Evolutionary conservation across 2,329 filamentous ascomycete species (phyloP), one percentile per base, ranked within the genome.

Genomic region (Dryadomyces quercus-mongolicae): DNA sequence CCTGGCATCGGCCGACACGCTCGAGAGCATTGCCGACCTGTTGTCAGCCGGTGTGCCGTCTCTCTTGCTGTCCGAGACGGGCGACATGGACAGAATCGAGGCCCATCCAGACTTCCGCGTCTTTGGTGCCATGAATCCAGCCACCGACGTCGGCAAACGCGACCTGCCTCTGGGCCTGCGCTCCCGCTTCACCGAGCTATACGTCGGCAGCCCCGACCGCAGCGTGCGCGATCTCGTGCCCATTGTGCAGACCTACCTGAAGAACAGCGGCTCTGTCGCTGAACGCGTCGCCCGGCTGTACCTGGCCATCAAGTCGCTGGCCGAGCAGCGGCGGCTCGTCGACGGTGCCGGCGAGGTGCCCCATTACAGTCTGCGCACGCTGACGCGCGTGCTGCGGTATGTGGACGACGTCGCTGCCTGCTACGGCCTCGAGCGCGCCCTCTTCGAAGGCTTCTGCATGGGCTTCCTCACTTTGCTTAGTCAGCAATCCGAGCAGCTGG

Each of bases 61-160:
- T 0, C 83, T 98, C 48, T 72, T 98, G 5, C 77, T 99, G 8
- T 91, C 91, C 0, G 93, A 99, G 70, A 93, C 90, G 43, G 93
- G 93, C 42, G 90, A 93, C 61, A 88, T 95, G 46, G 89, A 97
- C 67, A 82, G 91, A 59, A 84, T 98, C 40, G 78, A 84, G 57
- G 93, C 91, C 0, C 92, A 98, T 67, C 85, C 89, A 0, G 84
- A 95, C 59, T 98, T 99, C 67, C 84, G 93, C 43, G 87, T 99
- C 15, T 98, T 99, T 65, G 94, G 88, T 52, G 93, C 94, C 31
- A 99, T 99, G 93, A 99, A 99, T 64, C 93, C 93, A 34, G 93
- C 93, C 5, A 98, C 93, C 3, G 93, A 99, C 71, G 84, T 96
- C 54, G 93, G 94, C 57, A 99, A 98, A 70, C 85, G 92, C 54